A percentile compares a stretch with the other conserved stretches of the same genome.
Evolutionary conservation across 2,329 filamentous ascomycete genomes (phyloP).

Genomic region (Colletotrichum sp.): DNA sequence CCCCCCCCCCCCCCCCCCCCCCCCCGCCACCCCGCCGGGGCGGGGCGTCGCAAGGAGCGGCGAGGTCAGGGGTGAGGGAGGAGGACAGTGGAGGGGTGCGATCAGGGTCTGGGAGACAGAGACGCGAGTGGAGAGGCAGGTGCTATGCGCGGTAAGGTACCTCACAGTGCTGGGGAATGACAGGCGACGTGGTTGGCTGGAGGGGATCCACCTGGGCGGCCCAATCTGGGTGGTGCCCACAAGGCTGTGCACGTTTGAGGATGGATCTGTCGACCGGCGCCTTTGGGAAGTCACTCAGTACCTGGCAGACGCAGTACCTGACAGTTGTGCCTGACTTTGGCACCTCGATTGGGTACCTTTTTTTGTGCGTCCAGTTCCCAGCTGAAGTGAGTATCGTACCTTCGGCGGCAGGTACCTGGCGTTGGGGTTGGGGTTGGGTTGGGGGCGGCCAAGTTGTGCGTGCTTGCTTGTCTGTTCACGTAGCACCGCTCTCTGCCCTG

Average conservation of each 20-base stretch:
- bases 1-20: too few species aligned
- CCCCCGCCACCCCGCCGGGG: too few species aligned
- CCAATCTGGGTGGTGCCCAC: conserved; percentile 21
- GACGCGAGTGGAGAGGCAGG: background rate
- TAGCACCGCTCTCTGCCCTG: background rate
- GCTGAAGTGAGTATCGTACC: background rate
- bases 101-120: background rate
- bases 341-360: background rate
- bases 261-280: conserved; percentile 17
- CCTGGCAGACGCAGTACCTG: background rate
- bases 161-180: background rate
- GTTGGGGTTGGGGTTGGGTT: background rate
- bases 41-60: too few species aligned
- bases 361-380: background rate
- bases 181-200: background rate
- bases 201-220: background rate
- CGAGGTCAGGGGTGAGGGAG: background rate
- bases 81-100: background rate
- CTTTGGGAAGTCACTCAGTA: background rate
- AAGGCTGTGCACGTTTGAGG: conserved; percentile 27
- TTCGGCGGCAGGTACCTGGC: background rate
- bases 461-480: background rate
- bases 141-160: background rate
- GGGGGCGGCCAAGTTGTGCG: background rate
- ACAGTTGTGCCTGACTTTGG: background rate